A percentile compares a stretch with the other conserved stretches of the same genome.
These are phyloP conservation scores for Bretschneidera sinensis DNA, from an alignment of 345 rosid species.

Conservation along the genomic window DNA sequence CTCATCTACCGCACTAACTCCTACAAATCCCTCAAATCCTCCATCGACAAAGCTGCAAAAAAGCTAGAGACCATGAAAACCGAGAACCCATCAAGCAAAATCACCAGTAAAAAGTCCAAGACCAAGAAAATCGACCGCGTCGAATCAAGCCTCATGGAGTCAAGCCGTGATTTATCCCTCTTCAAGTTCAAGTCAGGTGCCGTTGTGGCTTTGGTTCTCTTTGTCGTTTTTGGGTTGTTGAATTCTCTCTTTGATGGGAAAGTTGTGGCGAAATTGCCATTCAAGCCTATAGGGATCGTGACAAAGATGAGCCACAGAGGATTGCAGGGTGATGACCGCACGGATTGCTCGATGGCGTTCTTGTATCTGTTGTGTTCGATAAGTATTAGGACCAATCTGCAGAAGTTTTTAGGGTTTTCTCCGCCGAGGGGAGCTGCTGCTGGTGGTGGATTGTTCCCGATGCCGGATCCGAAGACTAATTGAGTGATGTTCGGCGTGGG, in stretches of 20 bases:
- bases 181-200: constrained; percentile 99
- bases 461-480: constrained; percentile 89
- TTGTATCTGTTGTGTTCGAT: constrained; percentile 79
- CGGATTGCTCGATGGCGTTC: constrained; percentile 98
- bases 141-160: constrained; percentile 84
- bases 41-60: constrained; percentile 94
- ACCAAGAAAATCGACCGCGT: constrained; percentile 97
- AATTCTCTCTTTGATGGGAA: constrained; percentile 94
- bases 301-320: constrained; percentile 97
- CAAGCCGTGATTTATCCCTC: constrained; percentile 88
- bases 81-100: constrained; percentile 43
- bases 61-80: constrained; percentile 93
- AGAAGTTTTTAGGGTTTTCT: constrained; percentile 75
- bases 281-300: constrained; percentile 66
- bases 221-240: constrained; percentile 83
- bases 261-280: constrained; percentile 89
- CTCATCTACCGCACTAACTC: constrained; percentile 93
- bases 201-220: constrained; percentile 85
- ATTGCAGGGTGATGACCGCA: constrained; percentile 67
- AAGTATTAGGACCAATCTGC: constrained; percentile 84
- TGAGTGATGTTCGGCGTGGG: constrained; percentile 23
- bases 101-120: constrained; percentile 64
- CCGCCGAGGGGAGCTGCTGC: constrained; percentile 74
- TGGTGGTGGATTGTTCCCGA: constrained; percentile 77
- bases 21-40: constrained; percentile 85